phyloP scores from a whole-genome alignment of 305 asterid genomes.

The Vinca major region DNA sequence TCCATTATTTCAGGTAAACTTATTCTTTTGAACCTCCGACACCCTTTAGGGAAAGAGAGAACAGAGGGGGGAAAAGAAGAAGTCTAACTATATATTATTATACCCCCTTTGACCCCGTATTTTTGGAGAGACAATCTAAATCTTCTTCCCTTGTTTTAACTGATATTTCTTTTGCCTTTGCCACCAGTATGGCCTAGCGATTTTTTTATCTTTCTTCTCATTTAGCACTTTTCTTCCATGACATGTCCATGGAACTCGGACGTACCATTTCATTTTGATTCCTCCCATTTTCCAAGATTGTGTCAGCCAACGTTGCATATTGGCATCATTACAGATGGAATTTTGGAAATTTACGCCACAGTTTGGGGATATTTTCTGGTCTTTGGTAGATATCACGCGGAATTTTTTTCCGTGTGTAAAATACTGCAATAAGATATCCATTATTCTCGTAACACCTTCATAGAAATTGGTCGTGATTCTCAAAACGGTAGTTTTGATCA shows the following conservation, averaged over 20 bases:
- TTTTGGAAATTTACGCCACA: neutral
- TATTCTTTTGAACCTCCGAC: neutral
- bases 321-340: neutral
- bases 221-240: neutral
- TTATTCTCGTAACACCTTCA: neutral
- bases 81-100: neutral
- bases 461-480: neutral
- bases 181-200: neutral
- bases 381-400: neutral
- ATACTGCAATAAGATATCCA: neutral
- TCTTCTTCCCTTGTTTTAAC: neutral
- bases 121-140: neutral
- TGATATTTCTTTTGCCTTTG: neutral
- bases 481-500: neutral
- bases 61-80: neutral
- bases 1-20: conserved; percentile 61
- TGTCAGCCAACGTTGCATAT: neutral
- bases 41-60: neutral
- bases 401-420: neutral
- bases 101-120: neutral
- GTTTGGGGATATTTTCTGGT: neutral
- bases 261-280: neutral
- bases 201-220: neutral
- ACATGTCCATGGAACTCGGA: neutral
- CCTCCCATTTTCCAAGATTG: neutral